These are phyloP conservation scores for Plasmodium vinckei DNA, from an alignment of 169 alveolate species.

Conservation along the genomic window DNA sequence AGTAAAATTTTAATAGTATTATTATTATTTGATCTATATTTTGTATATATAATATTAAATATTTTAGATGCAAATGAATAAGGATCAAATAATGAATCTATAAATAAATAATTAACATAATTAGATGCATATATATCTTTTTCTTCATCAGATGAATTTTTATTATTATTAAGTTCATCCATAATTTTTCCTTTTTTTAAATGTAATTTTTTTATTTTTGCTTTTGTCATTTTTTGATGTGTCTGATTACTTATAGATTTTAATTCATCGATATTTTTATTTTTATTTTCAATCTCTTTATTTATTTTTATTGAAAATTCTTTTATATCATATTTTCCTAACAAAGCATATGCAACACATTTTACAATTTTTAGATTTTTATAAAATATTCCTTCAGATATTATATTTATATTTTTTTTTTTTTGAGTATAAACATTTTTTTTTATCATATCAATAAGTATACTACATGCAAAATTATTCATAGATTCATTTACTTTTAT, in stretches of 20 bases:
- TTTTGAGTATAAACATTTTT: conserved; percentile 27
- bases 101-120: conserved; percentile 16
- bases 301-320: conserved; percentile 17
- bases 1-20: conserved; percentile 26
- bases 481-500: conserved; percentile 5
- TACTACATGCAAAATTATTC: conserved; percentile 60
- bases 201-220: conserved; percentile 34
- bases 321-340: conserved; percentile 45
- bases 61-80: conserved; percentile 29
- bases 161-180: conserved; percentile 18
- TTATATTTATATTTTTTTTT: conserved; percentile 29
- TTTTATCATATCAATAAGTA: conserved; percentile 32
- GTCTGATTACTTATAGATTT: conserved; percentile 52
- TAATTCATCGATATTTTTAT: conserved; percentile 17
- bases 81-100: conserved; percentile 39
- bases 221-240: conserved; percentile 40
- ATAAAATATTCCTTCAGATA: conserved; percentile 39
- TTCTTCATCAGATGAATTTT: conserved; percentile 5
- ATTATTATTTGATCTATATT: conserved; percentile 13
- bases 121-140: neutral
- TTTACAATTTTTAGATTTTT: conserved; percentile 57
- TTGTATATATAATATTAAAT: conserved; percentile 32
- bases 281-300: conserved; percentile 20
- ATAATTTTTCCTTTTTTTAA: conserved; percentile 33
- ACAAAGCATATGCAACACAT: conserved; percentile 24